Evolutionary conservation across 2,329 filamentous ascomycete genomes (phyloP), one percentile per base, ranked within the genome.

Genomic region (Sordariomycetes sp.): DNA sequence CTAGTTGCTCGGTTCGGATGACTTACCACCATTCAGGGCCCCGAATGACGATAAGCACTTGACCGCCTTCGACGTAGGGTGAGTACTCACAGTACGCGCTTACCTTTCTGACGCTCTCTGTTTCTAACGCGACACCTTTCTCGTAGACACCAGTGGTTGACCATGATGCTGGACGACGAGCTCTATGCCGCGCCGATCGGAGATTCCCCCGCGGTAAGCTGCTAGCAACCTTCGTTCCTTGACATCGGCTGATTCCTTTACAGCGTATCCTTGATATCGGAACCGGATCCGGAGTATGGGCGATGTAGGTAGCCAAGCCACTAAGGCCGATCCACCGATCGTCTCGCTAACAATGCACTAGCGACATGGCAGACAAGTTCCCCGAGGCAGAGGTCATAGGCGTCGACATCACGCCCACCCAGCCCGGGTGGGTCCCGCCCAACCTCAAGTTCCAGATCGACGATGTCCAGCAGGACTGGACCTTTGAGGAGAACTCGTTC

Each of bases 381-480:
- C 77, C 78, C 25, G 66, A 73, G 55, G 75, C 69, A 48, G 72
- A 67, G 70, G 80, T 70, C 3, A 74, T 76, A 50, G 81, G 81
- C 12, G 78, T 79, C 3, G 81, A 85, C 62, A 71, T 85, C 1
- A 81, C 79, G 14, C 80, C 81, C 0, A 81, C 82, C 16, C 81
- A 85, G 60, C 80, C 81, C 2, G 71, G 71, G 18, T 80, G 71
- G 67, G 77, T 85, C 0, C 82, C 83, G 0, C 74, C 76, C 16
- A 88, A 87, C 63, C 81, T 85, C 57, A 77, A 79, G 60, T 88
- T 87, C 59, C 76, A 85, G 58, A 77, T 87, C 43, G 84, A 87
- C 66, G 83, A 88, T 62, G 77, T 82, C 37, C 80, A 81, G 61
- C 74, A 68, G 22, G 66, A 72, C 4, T 77, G 74, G 74, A 80